Evolutionary conservation across 306 rosid species (phyloP), one percentile per base, ranked within the genome.

Genomic region (Lathyrus oleraceus): DNA sequence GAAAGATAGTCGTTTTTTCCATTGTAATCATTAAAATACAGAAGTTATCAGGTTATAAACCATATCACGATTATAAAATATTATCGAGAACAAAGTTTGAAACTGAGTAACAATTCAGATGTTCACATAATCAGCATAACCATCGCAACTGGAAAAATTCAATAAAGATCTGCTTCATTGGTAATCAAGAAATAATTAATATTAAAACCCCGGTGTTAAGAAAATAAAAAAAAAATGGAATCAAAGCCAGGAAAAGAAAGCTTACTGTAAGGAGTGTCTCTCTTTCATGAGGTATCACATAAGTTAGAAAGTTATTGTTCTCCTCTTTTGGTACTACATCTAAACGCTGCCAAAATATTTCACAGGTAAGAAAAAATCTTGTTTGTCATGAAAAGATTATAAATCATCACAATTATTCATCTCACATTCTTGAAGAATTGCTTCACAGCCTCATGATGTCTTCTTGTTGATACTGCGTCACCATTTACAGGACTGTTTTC

Each of bases 241-340:
- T 52, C 5, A 8, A 48, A 43, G 66, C 30, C 70, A 28, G 71
- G 40, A 69, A 72, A 57, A 56, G 45, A 71, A 66, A 67, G 70
- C 79, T 76, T 69, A 88, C 97, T 53, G 70, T 66, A 45, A 88
- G 61, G 66, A 83, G 82, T 4, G 67, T 54, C 79, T 94, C 98
- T 73, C 86, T 79, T 67, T 88, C 86, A 70, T 85, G 97, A 76
- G 96, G 96, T 78, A 90, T 87, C 68, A 87, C 85, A 76, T 80
- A 94, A 72, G 96, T 90, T 30, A 90, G 56, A 17, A 76, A 88
- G 27, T 74, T 78, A 54, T 70, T 72, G 58, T 73, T 86, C 83
- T 94, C 95, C 81, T 87, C 97, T 69, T 88, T 90, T 76, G 96
- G 97, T 64, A 35, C 65, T 47, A 90, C 84, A 72, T 87, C 87